These are phyloP conservation scores for Copromyces sp. DNA, from an alignment of 495 filamentous ascomycete genomes.

Conservation along the genomic window DNA sequence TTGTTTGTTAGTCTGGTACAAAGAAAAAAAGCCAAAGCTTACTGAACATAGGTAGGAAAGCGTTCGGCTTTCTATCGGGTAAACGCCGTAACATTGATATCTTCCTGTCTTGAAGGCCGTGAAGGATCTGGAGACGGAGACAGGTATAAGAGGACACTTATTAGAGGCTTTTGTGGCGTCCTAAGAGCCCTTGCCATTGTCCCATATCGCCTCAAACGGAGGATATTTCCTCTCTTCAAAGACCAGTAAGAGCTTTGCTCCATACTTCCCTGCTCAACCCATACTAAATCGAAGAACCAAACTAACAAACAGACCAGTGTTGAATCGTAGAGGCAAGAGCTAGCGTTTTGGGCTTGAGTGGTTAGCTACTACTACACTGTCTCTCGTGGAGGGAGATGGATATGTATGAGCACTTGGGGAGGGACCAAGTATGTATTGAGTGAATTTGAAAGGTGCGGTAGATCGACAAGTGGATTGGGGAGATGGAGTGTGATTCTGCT, in stretches of 20 bases:
- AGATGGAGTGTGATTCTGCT: background rate
- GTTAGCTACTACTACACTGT: background rate
- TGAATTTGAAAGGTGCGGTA: background rate
- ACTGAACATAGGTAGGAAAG: background rate
- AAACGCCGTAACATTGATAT: background rate
- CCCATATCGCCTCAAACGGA: background rate
- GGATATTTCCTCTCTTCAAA: background rate
- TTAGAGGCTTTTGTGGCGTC: no score
- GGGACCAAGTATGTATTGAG: background rate
- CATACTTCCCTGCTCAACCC: no score
- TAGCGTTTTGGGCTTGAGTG: background rate
- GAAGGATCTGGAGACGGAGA: background rate
- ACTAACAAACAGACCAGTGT: no score
- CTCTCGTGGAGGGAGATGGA: background rate
- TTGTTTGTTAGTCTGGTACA: background rate
- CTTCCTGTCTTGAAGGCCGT: background rate
- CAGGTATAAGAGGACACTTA: no score
- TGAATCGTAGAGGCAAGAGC: background rate
- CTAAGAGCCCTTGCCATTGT: background rate
- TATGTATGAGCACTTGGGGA: background rate
- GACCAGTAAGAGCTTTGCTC: no score
- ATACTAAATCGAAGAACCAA: no score
- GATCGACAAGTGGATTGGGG: background rate
- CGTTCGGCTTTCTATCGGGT: background rate
- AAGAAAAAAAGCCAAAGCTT: background rate